A percentile compares a stretch with the other conserved stretches of the same genome.
These are phyloP conservation scores for Tricholoma matsutake DNA, from an alignment of 768 basidiomycete genomes.

Conservation along the genomic window DNA sequence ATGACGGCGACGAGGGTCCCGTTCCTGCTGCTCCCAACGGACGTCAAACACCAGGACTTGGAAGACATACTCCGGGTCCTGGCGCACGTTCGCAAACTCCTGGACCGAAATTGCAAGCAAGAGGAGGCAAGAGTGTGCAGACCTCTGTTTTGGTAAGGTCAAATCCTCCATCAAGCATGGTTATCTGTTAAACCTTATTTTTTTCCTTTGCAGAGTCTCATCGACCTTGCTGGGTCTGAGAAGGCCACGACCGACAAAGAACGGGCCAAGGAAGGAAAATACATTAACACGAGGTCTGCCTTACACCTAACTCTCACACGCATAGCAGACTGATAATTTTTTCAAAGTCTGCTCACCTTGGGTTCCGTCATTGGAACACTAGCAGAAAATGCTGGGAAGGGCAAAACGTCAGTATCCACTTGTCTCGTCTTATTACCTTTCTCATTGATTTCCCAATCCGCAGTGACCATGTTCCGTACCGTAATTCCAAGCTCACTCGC, in stretches of 20 bases:
- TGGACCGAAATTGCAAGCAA: constrained; percentile 62
- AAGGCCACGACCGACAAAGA: constrained; percentile 96
- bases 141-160: constrained; percentile 65
- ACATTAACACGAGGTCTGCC: constrained; percentile 84
- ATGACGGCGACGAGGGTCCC: constrained; percentile 41
- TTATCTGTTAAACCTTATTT: constrained; percentile 6
- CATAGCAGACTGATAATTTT: constrained; percentile 4
- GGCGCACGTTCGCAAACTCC: constrained; percentile 43
- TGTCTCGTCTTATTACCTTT: neutral
- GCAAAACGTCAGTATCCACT: constrained; percentile 52
- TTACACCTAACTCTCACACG: neutral
- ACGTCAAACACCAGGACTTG: constrained; percentile 27
- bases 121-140: constrained; percentile 78
- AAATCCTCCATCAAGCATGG: neutral
- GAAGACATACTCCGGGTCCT: constrained; percentile 40
- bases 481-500: constrained; percentile 93
- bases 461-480: constrained; percentile 90
- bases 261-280: constrained; percentile 92
- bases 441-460: neutral
- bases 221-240: constrained; percentile 96
- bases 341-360: constrained; percentile 76
- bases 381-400: constrained; percentile 80
- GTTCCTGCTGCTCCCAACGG: constrained; percentile 25
- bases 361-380: constrained; percentile 91
- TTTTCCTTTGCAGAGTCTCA: constrained; percentile 59